A percentile compares a stretch with the other conserved stretches of the same genome.
phyloP scores from a whole-genome alignment of 129 eudicot genomes.

The Lonicera japonica region DNA sequence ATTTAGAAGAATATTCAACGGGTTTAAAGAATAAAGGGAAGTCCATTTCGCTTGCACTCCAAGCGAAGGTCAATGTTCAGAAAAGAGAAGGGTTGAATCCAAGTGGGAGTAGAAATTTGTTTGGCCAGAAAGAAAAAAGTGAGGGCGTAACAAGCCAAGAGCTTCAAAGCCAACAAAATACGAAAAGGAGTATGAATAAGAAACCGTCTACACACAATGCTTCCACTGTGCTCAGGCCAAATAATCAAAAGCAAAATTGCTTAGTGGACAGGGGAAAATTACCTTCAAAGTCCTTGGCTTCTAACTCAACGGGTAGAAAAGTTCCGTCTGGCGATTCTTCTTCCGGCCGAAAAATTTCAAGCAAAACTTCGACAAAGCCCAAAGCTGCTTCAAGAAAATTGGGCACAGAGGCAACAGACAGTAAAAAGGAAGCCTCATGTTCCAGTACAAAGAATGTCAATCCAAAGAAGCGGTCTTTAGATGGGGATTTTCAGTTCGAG shows the following conservation, averaged over 20 bases:
- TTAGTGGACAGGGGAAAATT: slow-evolving; percentile 44
- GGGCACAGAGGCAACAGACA: slow-evolving; percentile 24
- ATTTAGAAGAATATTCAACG: slow-evolving; percentile 36
- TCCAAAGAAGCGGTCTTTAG: slow-evolving; percentile 57
- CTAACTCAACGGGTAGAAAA: slow-evolving; percentile 41
- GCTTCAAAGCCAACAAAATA: slow-evolving; percentile 38
- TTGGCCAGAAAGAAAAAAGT: slow-evolving; percentile 24
- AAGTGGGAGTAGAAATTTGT: slow-evolving; percentile 17
- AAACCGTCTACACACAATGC: slow-evolving; percentile 33
- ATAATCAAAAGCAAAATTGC: slow-evolving; percentile 88
- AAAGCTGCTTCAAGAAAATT: slow-evolving; percentile 41
- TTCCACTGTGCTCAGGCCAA: slow-evolving; percentile 58
- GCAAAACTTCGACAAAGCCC: slow-evolving; percentile 21
- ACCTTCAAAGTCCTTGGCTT: slow-evolving; percentile 36
- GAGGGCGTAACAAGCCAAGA: slow-evolving; percentile 24
- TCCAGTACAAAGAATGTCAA: slow-evolving; percentile 34
- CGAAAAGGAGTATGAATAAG: slow-evolving; percentile 37
- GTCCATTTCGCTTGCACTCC: slow-evolving; percentile 84
- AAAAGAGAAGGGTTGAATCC: slow-evolving; percentile 65
- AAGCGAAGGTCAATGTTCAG: slow-evolving; percentile 91
- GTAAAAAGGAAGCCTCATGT: slow-evolving; percentile 36
- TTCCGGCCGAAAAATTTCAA: slow-evolving; percentile 24
- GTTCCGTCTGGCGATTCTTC: slow-evolving; percentile 30
- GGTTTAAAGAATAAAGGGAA: slow-evolving; percentile 35
- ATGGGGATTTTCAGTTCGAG: slow-evolving; percentile 37